phyloP scores from a whole-genome alignment of 495 filamentous ascomycete genomes.

The Penicillium riverlandense region DNA sequence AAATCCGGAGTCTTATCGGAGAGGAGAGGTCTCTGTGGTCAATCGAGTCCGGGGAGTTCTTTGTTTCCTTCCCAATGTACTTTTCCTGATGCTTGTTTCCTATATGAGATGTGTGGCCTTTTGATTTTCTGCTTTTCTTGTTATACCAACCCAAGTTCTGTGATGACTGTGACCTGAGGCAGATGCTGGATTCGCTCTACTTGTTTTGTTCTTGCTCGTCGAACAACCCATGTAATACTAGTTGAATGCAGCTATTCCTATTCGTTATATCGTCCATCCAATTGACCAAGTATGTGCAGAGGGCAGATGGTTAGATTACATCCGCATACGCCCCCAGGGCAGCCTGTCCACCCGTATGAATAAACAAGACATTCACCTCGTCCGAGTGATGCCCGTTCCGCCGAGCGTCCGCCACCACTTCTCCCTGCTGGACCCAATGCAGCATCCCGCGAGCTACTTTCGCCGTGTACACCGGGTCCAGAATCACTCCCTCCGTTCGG shows the following conservation, averaged over 20 bases:
- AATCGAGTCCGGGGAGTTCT: neutral
- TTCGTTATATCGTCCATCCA: neutral
- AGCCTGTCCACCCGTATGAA: constrained; percentile 36
- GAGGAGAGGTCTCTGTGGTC: no score
- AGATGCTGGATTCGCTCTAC: neutral
- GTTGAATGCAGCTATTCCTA: constrained; percentile 16
- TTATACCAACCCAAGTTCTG: constrained; percentile 12
- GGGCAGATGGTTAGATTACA: constrained; percentile 1
- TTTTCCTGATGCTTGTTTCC: neutral
- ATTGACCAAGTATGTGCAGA: no score
- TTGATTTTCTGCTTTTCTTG: constrained; percentile 5
- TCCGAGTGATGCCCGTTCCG: neutral
- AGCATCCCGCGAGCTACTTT: constrained; percentile 28
- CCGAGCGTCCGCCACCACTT: constrained; percentile 10
- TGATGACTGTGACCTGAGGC: constrained; percentile 13
- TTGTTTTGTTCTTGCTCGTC: constrained; percentile 11
- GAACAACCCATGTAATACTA: constrained; percentile 18
- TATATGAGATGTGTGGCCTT: constrained; percentile 9
- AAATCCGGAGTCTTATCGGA: no score
- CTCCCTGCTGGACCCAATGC: constrained; percentile 18
- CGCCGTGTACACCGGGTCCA: constrained; percentile 35
- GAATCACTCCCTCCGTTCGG: constrained; percentile 19
- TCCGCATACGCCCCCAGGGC: constrained; percentile 28
- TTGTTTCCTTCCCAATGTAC: constrained; percentile 1
- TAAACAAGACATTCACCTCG: constrained; percentile 29